A percentile compares a stretch with the other conserved stretches of the same genome.
Evolutionary conservation across 2,329 filamentous ascomycete genomes (phyloP).

Genomic region (Uncinocarpus reesii): DNA sequence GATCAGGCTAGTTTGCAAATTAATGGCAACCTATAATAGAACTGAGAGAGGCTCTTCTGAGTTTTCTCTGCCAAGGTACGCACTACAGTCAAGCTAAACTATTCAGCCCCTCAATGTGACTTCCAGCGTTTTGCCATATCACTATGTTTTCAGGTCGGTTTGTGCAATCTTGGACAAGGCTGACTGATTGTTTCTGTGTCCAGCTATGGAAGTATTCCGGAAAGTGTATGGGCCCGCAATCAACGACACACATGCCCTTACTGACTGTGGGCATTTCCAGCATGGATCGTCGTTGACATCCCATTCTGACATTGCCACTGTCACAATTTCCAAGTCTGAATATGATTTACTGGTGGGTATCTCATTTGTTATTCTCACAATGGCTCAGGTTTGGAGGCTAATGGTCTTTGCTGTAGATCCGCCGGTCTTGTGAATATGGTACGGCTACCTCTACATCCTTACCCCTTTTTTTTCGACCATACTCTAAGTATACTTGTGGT

Average conservation of each 20-base stretch:
- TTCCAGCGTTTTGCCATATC: too few relatives aligned
- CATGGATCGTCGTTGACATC: conserved; percentile 3
- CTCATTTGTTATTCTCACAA: not conserved
- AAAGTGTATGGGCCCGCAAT: not conserved
- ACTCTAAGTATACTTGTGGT: conserved; percentile 1
- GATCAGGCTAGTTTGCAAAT: not conserved
- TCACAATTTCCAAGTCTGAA: conserved; percentile 51
- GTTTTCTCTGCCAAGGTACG: conserved; percentile 8
- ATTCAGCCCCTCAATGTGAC: too few relatives aligned
- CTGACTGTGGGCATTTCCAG: conserved; percentile 5
- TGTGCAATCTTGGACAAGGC: too few relatives aligned
- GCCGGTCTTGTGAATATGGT: conserved; percentile 24
- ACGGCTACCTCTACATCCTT: conserved; percentile 10
- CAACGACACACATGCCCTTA: not conserved
- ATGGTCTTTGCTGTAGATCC: conserved; percentile 18
- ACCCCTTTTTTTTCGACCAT: not conserved
- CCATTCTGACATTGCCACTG: conserved; percentile 28
- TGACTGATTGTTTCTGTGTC: not conserved
- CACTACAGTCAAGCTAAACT: too few relatives aligned
- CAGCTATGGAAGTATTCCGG: not conserved
- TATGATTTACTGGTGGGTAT: conserved; percentile 49
- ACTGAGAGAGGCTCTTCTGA: conserved; percentile 1
- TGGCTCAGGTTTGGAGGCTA: not conserved
- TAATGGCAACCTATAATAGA: conserved; percentile 2
- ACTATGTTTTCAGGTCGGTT: too few relatives aligned